Evolutionary conservation across 257 asterid genomes (phyloP).

Genomic region (Leonotis leonurus): DNA sequence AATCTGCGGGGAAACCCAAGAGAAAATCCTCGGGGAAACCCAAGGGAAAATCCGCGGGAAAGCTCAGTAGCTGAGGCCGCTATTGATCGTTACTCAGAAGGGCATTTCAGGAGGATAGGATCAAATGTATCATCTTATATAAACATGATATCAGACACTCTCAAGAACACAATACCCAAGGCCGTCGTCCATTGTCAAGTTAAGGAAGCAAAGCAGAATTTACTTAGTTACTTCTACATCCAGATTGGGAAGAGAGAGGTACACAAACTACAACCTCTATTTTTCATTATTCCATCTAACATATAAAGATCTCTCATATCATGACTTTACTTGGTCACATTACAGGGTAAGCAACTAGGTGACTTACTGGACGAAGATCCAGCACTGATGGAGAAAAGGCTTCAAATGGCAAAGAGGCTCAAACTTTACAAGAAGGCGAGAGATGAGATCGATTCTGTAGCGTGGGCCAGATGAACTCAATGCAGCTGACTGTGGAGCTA

Average conservation of each 20-base stretch:
- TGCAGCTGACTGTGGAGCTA: neutral
- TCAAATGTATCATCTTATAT: constrained; percentile 78
- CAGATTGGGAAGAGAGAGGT: constrained; percentile 89
- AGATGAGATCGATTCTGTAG: constrained; percentile 74
- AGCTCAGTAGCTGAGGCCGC: constrained; percentile 36
- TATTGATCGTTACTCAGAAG: constrained; percentile 59
- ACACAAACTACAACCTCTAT: neutral
- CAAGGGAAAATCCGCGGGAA: constrained; percentile 21
- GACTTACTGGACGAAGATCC: constrained; percentile 83
- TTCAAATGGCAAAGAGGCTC: constrained; percentile 64
- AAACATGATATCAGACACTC: constrained; percentile 61
- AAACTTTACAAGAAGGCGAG: constrained; percentile 85
- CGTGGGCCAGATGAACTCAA: constrained; percentile 57
- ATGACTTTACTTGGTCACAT: constrained; percentile 4
- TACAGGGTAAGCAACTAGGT: constrained; percentile 63
- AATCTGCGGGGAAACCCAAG: constrained; percentile 25
- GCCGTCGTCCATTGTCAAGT: constrained; percentile 94
- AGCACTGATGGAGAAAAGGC: constrained; percentile 77
- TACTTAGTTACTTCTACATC: constrained; percentile 63
- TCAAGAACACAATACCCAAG: constrained; percentile 68
- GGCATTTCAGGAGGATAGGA: constrained; percentile 83
- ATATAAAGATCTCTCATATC: neutral
- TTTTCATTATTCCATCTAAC: neutral
- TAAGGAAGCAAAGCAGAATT: constrained; percentile 72
- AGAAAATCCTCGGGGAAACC: constrained; percentile 5